These are phyloP conservation scores for Gnaphalium uliginosum DNA, from an alignment of 129 eudicot species.

Conservation along the genomic window DNA sequence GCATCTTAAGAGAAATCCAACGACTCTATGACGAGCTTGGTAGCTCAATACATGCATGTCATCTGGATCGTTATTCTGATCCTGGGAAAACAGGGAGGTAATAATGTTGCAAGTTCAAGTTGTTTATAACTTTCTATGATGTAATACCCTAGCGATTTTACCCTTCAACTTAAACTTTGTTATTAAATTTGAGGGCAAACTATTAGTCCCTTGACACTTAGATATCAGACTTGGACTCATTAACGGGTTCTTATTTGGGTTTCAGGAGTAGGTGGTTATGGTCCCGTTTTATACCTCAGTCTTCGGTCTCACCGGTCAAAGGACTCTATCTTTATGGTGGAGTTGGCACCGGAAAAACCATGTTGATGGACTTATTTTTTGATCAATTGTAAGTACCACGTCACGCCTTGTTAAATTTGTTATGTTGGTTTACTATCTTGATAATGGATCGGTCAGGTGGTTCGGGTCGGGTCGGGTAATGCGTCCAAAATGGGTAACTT, in stretches of 20 bases:
- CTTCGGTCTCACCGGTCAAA: slow-evolving; percentile 76
- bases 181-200: background rate
- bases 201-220: background rate
- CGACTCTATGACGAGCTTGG: slow-evolving; percentile 84
- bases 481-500: background rate
- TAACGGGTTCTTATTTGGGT: background rate
- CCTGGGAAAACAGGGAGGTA: slow-evolving; percentile 79
- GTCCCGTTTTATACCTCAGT: slow-evolving; percentile 85
- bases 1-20: slow-evolving; percentile 80
- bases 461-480: too few relatives aligned
- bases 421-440: slow-evolving; percentile 13
- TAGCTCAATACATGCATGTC: slow-evolving; percentile 64
- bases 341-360: slow-evolving; percentile 97
- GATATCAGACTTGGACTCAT: background rate
- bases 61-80: slow-evolving; percentile 69
- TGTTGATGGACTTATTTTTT: slow-evolving; percentile 93
- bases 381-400: slow-evolving; percentile 67
- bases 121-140: background rate
- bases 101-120: background rate
- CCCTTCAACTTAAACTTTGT: background rate
- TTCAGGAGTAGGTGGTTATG: slow-evolving; percentile 97
- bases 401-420: background rate
- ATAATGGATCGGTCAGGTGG: background rate
- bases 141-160: background rate
- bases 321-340: slow-evolving; percentile 98